Conservation (phyloP, 768 basidiomycete genomes). For the Royoungia palumana region DNA sequence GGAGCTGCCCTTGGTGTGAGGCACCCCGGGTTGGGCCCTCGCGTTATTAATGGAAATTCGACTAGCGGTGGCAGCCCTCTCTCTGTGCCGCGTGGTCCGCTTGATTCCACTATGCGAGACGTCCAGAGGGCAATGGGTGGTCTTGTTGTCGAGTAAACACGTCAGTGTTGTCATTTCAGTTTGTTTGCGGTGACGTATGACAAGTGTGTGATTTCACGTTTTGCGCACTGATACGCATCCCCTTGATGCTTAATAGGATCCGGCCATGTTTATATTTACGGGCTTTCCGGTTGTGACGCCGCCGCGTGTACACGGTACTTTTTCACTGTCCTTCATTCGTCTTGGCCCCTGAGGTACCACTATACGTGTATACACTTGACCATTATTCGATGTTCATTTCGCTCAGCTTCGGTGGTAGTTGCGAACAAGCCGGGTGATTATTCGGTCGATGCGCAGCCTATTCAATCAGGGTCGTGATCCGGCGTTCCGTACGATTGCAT, state of each 20-base stretch:
- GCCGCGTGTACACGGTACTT: conserved; percentile 17
- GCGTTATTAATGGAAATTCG: conserved; percentile 45
- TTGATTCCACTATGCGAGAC: conserved; percentile 60
- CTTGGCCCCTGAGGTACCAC: conserved; percentile 23
- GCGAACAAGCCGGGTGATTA: background rate
- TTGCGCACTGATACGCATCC: conserved; percentile 20
- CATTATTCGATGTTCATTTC: conserved; percentile 3
- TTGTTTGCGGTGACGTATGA: conserved; percentile 16
- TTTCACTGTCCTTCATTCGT: conserved; percentile 30
- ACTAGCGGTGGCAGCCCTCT: conserved; percentile 32
- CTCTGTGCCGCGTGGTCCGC: conserved; percentile 32
- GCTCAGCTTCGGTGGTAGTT: conserved; percentile 1
- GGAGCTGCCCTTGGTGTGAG: conserved; percentile 81
- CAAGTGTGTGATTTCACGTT: conserved; percentile 19
- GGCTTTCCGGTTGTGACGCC: conserved; percentile 5
- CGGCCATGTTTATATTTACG: conserved; percentile 20
- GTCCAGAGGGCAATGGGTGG: conserved; percentile 76
- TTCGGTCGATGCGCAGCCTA: background rate
- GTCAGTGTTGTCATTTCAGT: conserved; percentile 7
- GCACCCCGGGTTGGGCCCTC: conserved; percentile 69
- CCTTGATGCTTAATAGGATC: conserved; percentile 17
- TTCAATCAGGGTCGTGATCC: conserved; percentile 11
- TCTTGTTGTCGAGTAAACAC: conserved; percentile 65
- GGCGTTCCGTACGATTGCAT: conserved; percentile 1
- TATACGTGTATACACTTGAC: conserved; percentile 21